A percentile compares a stretch with the other conserved stretches of the same genome.
Conservation (phyloP, 163 green algal genomes). For the Prototheca wickerhamii region DNA sequence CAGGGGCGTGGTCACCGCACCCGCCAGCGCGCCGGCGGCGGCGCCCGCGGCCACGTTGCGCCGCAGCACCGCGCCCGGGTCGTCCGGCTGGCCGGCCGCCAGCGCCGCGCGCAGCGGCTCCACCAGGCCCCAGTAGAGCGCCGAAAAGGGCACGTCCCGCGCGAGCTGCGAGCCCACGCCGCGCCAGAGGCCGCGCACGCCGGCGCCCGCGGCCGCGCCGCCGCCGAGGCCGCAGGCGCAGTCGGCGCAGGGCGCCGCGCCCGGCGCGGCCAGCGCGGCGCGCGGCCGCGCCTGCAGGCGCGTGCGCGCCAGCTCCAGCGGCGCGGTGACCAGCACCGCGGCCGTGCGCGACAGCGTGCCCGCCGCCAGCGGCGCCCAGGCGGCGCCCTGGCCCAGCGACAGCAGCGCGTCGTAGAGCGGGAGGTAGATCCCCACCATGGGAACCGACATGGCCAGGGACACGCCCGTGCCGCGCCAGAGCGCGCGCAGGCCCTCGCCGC, state of each 20-base stretch:
- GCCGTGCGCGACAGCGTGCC: constrained; percentile 61
- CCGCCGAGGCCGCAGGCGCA: not conserved
- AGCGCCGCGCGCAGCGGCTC: constrained; percentile 52
- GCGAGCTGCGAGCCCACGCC: constrained; percentile 75
- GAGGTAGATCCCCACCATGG: constrained; percentile 92
- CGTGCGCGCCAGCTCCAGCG: constrained; percentile 89
- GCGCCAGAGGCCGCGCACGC: constrained; percentile 53
- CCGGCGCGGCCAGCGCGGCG: not conserved
- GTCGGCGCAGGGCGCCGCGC: not conserved
- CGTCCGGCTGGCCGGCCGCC: not conserved
- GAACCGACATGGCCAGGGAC: constrained; percentile 75
- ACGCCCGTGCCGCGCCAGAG: constrained; percentile 83
- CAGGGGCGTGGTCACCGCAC: constrained; percentile 79
- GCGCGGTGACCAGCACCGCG: constrained; percentile 71
- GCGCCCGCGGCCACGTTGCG: constrained; percentile 66
- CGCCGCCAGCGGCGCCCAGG: constrained; percentile 57
- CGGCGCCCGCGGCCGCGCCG: not conserved
- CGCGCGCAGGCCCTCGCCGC: constrained; percentile 53
- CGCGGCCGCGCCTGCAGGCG: constrained; percentile 64
- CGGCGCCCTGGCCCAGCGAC: not conserved
- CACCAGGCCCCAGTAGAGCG: constrained; percentile 83
- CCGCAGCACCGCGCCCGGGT: constrained; percentile 36
- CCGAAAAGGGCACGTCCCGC: constrained; percentile 91
- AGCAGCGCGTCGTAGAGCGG: constrained; percentile 86
- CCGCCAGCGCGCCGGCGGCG: constrained; percentile 64